A percentile compares a stretch with the other conserved stretches of the same genome.
Conservation (phyloP, 2,329 filamentous ascomycete genomes). For the Alternaria novae-zelandiae region DNA sequence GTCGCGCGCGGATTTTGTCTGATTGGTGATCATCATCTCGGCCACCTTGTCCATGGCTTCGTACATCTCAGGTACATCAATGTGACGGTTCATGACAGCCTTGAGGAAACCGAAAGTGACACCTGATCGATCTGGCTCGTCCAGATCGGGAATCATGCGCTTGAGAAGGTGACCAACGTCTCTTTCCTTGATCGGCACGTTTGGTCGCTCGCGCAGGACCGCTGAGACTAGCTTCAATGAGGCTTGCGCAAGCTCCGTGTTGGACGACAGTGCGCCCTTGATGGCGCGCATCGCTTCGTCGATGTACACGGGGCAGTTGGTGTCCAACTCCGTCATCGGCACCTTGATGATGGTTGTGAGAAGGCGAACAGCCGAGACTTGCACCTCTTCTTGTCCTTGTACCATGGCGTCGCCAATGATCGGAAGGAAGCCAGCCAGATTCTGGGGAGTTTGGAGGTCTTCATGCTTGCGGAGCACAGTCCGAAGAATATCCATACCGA, state of each 20-base stretch:
- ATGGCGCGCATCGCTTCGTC: conserved; percentile 85
- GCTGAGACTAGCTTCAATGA: conserved; percentile 87
- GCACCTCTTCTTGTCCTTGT: conserved; percentile 87
- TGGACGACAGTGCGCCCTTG: conserved; percentile 76
- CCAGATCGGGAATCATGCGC: conserved; percentile 84
- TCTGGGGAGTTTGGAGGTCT: conserved; percentile 76
- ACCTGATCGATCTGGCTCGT: conserved; percentile 89
- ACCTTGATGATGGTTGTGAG: conserved; percentile 85
- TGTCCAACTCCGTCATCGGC: conserved; percentile 72
- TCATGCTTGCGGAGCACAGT: conserved; percentile 87
- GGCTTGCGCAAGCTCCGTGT: conserved; percentile 83
- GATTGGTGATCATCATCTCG: conserved; percentile 93
- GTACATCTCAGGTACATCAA: conserved; percentile 87
- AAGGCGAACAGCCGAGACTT: conserved; percentile 85
- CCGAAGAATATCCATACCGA: conserved; percentile 85
- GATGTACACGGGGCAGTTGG: conserved; percentile 77
- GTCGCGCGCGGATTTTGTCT: conserved; percentile 86
- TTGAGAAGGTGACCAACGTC: conserved; percentile 83
- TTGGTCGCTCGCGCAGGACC: conserved; percentile 79
- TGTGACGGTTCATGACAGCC: conserved; percentile 81
- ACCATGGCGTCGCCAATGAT: conserved; percentile 87
- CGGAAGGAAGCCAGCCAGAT: conserved; percentile 84
- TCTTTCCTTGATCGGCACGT: conserved; percentile 77
- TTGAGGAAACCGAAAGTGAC: conserved; percentile 94
- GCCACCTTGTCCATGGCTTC: conserved; percentile 84